These are phyloP conservation scores for Canariomyces notabilis DNA, from an alignment of 2,329 filamentous ascomycete genomes.

Conservation along the genomic window DNA sequence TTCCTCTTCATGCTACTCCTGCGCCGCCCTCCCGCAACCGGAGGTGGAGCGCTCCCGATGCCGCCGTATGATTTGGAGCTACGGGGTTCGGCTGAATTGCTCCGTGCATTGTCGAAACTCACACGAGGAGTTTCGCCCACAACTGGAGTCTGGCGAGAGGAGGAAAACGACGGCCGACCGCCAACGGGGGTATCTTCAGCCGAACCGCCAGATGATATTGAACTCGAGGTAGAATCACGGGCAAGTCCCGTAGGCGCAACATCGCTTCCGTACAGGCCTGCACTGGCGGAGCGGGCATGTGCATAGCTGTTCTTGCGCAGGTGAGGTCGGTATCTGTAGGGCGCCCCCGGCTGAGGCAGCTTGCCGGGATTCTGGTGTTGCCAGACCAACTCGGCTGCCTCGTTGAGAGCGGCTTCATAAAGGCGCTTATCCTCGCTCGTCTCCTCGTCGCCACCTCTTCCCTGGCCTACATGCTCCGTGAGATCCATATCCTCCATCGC, in stretches of 20 bases:
- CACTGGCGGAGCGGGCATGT: constrained; percentile 58
- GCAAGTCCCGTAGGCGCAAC: constrained; percentile 44
- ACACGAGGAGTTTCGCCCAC: constrained; percentile 25
- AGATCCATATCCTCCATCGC: constrained; percentile 71
- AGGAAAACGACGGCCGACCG: constrained; percentile 29
- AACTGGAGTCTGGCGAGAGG: constrained; percentile 16
- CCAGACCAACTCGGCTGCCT: constrained; percentile 75
- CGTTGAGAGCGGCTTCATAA: constrained; percentile 66
- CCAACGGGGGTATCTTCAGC: constrained; percentile 39
- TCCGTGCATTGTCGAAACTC: constrained; percentile 32
- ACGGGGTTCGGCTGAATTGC: constrained; percentile 10
- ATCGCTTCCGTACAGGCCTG: constrained; percentile 45
- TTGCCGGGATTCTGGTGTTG: constrained; percentile 61
- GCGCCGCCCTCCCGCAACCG: constrained; percentile 41
- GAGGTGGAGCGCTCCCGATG: constrained; percentile 33
- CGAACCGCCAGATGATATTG: constrained; percentile 50
- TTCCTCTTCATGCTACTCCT: constrained; percentile 65
- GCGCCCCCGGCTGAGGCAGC: constrained; percentile 53
- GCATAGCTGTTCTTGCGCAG: constrained; percentile 68
- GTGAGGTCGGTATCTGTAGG: constrained; percentile 64
- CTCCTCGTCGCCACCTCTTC: constrained; percentile 18
- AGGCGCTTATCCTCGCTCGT: constrained; percentile 57
- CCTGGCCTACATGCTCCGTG: constrained; percentile 32
- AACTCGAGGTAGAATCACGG: constrained; percentile 39
- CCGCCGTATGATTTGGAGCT: constrained; percentile 39